These are phyloP conservation scores for Stentor roeselii DNA, from an alignment of 73 alveolate species.

Conservation along the genomic window DNA sequence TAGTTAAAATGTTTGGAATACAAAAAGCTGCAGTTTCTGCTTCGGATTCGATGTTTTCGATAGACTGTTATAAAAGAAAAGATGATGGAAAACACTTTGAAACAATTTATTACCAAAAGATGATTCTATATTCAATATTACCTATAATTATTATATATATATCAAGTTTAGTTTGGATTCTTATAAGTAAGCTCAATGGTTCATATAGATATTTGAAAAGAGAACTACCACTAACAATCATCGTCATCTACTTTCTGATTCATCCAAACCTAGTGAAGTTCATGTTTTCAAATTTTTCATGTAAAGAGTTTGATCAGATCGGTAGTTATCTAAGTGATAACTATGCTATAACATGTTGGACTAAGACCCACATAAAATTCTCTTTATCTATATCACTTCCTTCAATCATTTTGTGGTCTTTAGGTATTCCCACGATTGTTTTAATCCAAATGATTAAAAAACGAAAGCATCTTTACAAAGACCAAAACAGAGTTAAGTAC, in stretches of 20 bases:
- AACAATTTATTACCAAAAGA: constrained; percentile 33
- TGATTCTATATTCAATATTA: constrained; percentile 25
- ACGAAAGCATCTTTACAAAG: neutral
- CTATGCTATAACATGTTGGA: neutral
- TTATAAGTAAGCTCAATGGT: neutral
- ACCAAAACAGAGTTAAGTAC: constrained; percentile 14
- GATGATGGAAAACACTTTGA: constrained; percentile 11
- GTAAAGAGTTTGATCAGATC: constrained; percentile 45
- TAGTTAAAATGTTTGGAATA: constrained; percentile 19
- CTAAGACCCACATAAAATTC: neutral
- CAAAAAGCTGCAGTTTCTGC: constrained; percentile 25
- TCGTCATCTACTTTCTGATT: constrained; percentile 46
- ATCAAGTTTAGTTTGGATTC: constrained; percentile 27
- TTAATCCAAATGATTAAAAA: constrained; percentile 10
- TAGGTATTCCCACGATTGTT: constrained; percentile 32
- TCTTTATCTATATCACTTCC: neutral
- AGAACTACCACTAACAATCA: constrained; percentile 31
- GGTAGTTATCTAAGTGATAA: neutral
- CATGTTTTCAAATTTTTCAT: constrained; percentile 51
- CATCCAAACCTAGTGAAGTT: constrained; percentile 55
- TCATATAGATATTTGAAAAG: neutral
- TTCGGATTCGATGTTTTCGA: constrained; percentile 36
- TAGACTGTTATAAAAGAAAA: constrained; percentile 54
- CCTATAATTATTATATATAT: constrained; percentile 29
- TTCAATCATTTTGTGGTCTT: constrained; percentile 32